phyloP scores from a whole-genome alignment of 306 rosid species.

The Acmispon strigosus region DNA sequence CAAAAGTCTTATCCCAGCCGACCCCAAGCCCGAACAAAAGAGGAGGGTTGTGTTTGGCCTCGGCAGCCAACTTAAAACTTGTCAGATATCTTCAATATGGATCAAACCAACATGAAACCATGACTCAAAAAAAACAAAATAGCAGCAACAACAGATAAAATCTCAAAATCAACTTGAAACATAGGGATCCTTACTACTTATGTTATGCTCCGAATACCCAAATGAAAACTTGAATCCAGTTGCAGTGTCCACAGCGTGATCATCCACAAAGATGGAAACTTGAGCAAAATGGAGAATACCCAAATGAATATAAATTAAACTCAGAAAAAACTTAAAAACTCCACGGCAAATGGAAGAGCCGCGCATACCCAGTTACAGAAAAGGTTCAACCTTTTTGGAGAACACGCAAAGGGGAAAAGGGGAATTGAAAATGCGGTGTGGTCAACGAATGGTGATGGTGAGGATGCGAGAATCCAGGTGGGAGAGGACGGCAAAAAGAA shows the following conservation, averaged over 20 bases:
- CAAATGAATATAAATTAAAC: conserved; percentile 14
- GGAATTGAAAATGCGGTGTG: background rate
- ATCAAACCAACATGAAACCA: background rate
- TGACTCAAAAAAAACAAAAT: background rate
- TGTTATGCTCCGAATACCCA: conserved; percentile 2
- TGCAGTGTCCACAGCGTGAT: conserved; percentile 1
- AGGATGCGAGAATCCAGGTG: conserved; percentile 38
- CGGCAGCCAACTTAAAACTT: too few species aligned
- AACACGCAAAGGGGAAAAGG: conserved; percentile 49
- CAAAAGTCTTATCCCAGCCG: too few species aligned
- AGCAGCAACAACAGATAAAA: background rate
- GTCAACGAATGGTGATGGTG: background rate
- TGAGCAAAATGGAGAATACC: conserved; percentile 12
- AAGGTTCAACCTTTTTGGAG: conserved; percentile 32
- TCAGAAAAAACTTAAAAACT: background rate
- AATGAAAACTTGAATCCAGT: too few species aligned
- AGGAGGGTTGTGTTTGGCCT: too few species aligned
- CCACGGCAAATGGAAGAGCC: background rate
- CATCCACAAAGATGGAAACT: conserved; percentile 13
- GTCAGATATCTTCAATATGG: too few species aligned
- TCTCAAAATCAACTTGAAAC: background rate
- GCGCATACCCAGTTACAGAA: background rate
- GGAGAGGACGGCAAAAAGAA: conserved; percentile 6
- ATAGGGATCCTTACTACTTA: background rate
- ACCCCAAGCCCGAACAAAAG: too few species aligned